Conservation (phyloP, 441 rosid species). For the Erodium texanum region DNA sequence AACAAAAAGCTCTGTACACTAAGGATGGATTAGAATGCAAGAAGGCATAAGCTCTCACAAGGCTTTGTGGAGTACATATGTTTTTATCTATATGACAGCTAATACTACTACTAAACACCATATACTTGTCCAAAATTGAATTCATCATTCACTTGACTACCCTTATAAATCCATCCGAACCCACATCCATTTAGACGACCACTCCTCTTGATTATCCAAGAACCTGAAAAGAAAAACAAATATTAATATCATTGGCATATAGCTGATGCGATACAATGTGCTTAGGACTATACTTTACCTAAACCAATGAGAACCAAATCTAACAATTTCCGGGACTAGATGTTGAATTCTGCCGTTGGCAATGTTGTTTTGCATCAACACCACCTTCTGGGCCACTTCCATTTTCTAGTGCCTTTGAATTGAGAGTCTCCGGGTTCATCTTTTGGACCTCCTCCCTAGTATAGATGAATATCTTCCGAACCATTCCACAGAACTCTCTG, state of each 20-base stretch:
- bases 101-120: background rate
- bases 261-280: too few species aligned
- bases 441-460: constrained; percentile 87
- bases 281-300: background rate
- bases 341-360: background rate
- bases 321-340: background rate
- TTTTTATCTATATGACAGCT: background rate
- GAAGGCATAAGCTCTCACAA: background rate
- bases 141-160: background rate
- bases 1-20: background rate
- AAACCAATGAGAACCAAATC: background rate
- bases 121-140: background rate
- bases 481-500: constrained; percentile 98
- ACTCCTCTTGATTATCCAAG: too few species aligned
- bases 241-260: too few species aligned
- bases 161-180: background rate
- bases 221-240: background rate
- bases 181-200: too few species aligned
- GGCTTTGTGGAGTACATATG: background rate
- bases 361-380: background rate
- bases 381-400: background rate
- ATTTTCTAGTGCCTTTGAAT: background rate
- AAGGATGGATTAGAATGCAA: background rate
- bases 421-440: constrained; percentile 30
- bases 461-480: constrained; percentile 65